Evolutionary conservation across 495 filamentous ascomycete genomes (phyloP), one percentile per base, ranked within the genome.

Genomic region (Astrothelium macrocarpum): DNA sequence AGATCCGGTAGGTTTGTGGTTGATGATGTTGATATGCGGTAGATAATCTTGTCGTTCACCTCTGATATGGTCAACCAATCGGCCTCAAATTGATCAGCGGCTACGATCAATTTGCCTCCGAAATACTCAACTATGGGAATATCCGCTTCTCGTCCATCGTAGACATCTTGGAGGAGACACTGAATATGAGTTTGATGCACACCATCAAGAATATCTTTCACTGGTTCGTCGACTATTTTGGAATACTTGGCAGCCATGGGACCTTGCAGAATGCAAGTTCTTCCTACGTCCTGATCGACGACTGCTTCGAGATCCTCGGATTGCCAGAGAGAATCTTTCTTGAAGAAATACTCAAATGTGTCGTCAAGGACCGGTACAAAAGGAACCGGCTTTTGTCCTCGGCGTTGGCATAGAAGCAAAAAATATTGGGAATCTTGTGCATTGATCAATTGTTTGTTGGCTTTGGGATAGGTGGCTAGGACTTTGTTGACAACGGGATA

Each of bases 271-370:
- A 98, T 97, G 79, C 91, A 96, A 7, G 90, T 93, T 63, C 94
- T 83, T 46, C 90, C 91, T 61, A 97, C 94, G 75, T 98, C 94
- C 75, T 97, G 92, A 67, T 80, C 92, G 59, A 97, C 90, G 69
- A 98, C 94, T 39, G 94, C 94, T 66, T 90, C 93, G 14, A 98
- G 82, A 72, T 97, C 92, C 75, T 98, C 94, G 0, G 92, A 96
- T 76, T 98, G 94, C 94, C 94, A 98, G 31, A 98, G 84, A n/a
- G 93, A 97, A 75, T 98, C 94, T 77, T 98, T 98, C 85, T 98
- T 98, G 86, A 98, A 97, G 79, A 87, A 98, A 75, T 91, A 95
- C 74, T 97, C 94, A 59, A 98, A 97, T 67, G 89, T 93, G 62
- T 95, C 93, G 73, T 98, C 94, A 32, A 98, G 81, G 2, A 86